These are phyloP conservation scores for Psidium guajava DNA, from an alignment of 345 rosid genomes.

Conservation along the genomic window DNA sequence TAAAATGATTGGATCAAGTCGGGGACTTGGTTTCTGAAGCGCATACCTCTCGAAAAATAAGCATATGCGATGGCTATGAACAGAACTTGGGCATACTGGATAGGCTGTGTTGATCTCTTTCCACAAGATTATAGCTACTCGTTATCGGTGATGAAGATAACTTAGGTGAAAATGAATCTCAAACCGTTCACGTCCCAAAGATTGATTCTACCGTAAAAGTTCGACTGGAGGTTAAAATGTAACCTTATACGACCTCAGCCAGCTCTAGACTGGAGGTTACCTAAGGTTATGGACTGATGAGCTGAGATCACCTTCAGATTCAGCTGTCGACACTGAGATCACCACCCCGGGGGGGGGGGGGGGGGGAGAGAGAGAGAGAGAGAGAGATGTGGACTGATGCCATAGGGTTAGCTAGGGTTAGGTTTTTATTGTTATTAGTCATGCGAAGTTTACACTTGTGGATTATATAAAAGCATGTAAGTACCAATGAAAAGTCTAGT, in stretches of 20 bases:
- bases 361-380: neutral
- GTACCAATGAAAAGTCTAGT: neutral
- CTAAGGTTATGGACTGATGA: neutral
- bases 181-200: neutral
- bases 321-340: neutral
- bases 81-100: neutral
- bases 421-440: neutral
- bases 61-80: neutral
- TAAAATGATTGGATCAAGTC: neutral
- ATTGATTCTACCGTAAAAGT: neutral
- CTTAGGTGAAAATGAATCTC: neutral
- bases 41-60: neutral
- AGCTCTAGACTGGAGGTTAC: neutral
- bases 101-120: neutral
- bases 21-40: neutral
- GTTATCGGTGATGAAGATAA: neutral
- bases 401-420: neutral
- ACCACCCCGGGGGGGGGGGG: neutral
- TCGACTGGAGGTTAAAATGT: neutral
- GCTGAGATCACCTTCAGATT: neutral
- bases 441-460: no score
- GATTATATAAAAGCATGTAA: neutral
- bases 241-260: neutral
- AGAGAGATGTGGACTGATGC: neutral
- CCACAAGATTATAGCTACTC: neutral